Evolutionary conservation across 257 asterid genomes (phyloP).

Genomic region (Thymus mandschuricus): DNA sequence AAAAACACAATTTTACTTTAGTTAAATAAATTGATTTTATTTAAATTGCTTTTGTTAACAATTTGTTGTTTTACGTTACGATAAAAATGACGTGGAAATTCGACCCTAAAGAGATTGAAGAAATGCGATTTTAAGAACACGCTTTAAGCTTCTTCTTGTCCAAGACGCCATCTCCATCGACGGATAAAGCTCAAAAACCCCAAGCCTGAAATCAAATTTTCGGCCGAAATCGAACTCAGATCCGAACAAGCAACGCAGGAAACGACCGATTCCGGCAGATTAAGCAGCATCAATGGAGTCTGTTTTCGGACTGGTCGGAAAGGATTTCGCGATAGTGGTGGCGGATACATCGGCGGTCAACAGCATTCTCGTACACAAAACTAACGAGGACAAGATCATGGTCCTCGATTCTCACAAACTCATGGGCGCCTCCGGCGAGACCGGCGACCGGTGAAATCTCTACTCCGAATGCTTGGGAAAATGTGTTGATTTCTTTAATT

Average conservation of each 20-base stretch:
- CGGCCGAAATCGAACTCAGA: constrained; percentile 29
- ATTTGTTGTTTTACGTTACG: too few relatives aligned
- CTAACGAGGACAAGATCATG: constrained; percentile 95
- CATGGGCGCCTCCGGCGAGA: constrained; percentile 97
- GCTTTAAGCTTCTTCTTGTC: constrained; percentile 56
- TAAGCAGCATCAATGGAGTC: constrained; percentile 67
- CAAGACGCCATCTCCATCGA: constrained; percentile 51
- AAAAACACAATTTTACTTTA: too few relatives aligned
- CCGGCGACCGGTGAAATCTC: constrained; percentile 79
- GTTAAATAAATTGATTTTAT: too few relatives aligned
- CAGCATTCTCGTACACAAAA: constrained; percentile 94
- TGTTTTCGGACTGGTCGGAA: constrained; percentile 86
- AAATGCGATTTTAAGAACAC: constrained; percentile 19
- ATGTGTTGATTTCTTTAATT: background rate
- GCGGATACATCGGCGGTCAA: constrained; percentile 97
- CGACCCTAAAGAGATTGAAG: too few relatives aligned
- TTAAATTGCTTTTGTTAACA: too few relatives aligned
- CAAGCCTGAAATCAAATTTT: background rate
- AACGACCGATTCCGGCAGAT: background rate
- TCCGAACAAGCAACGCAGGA: constrained; percentile 29
- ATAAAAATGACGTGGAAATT: too few relatives aligned
- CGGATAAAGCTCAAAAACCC: constrained; percentile 25
- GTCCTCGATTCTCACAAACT: constrained; percentile 90
- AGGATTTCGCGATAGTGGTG: constrained; percentile 83
- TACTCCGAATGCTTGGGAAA: background rate